Conservation (phyloP, 345 rosid species). For the Luvunga scandens region DNA sequence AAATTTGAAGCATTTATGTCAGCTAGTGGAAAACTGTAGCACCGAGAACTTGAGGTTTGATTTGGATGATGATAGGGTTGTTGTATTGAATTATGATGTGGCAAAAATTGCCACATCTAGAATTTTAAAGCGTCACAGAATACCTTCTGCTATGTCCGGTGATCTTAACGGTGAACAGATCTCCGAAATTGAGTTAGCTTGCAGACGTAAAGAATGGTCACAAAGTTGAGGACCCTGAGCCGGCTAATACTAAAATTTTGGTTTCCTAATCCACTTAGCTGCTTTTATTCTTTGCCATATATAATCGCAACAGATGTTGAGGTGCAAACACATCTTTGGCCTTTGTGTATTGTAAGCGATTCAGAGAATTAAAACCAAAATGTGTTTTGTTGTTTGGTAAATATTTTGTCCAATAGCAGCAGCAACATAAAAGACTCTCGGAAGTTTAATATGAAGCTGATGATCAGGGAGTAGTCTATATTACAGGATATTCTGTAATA, state of each 20-base stretch:
- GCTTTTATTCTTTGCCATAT: background rate
- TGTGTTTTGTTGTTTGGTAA: no score
- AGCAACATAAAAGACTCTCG: no score
- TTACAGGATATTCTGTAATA: background rate
- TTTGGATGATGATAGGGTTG: slow-evolving; percentile 79
- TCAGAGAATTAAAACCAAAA: no score
- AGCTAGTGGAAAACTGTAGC: slow-evolving; percentile 58
- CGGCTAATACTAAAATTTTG: background rate
- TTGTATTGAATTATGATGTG: slow-evolving; percentile 47
- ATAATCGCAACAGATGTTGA: no score
- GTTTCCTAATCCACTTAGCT: background rate
- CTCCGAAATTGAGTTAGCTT: slow-evolving; percentile 6
- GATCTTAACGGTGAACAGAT: slow-evolving; percentile 45
- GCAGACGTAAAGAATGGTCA: background rate
- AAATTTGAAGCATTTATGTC: slow-evolving; percentile 70
- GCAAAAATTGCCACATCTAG: slow-evolving; percentile 66
- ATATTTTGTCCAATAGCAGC: no score
- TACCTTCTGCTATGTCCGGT: slow-evolving; percentile 57
- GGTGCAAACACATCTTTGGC: no score
- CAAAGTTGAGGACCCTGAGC: background rate
- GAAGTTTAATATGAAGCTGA: no score
- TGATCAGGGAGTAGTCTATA: no score
- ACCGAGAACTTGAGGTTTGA: slow-evolving; percentile 62
- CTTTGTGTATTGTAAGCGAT: no score
- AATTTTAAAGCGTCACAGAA: slow-evolving; percentile 73